These are phyloP conservation scores for Zygotorulaspora florentina DNA, from an alignment of 805 yeast species.

Conservation along the genomic window DNA sequence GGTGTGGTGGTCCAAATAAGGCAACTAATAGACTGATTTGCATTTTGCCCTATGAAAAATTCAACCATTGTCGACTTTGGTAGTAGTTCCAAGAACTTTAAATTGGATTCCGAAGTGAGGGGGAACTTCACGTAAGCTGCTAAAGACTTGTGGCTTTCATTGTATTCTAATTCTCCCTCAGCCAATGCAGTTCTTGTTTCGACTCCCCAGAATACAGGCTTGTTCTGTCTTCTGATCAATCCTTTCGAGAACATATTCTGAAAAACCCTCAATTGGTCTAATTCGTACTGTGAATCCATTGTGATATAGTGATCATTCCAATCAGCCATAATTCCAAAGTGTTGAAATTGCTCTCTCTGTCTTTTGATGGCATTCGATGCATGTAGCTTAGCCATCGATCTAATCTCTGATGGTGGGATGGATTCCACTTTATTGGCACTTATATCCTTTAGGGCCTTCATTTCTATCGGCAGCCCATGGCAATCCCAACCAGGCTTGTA, in stretches of 20 bases:
- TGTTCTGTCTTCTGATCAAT: constrained; percentile 74
- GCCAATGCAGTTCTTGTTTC: constrained; percentile 93
- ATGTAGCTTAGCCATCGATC: constrained; percentile 61
- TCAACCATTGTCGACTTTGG: constrained; percentile 4
- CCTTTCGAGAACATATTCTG: constrained; percentile 58
- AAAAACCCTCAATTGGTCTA: constrained; percentile 70
- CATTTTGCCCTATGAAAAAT: constrained; percentile 6
- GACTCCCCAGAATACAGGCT: constrained; percentile 97
- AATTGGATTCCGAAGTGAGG: constrained; percentile 30
- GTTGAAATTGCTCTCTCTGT: constrained; percentile 62
- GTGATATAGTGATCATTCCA: constrained; percentile 74
- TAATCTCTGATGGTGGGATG: constrained; percentile 45
- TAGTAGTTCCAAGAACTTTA: constrained; percentile 7
- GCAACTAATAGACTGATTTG: constrained; percentile 27
- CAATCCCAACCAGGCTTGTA: constrained; percentile 98
- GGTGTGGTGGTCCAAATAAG: constrained; percentile 98
- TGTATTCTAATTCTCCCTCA: constrained; percentile 92
- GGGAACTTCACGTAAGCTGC: constrained; percentile 72
- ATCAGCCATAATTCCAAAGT: constrained; percentile 79
- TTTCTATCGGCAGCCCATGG: constrained; percentile 95
- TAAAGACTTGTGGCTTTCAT: constrained; percentile 59
- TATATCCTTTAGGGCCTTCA: constrained; percentile 63
- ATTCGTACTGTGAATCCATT: constrained; percentile 64
- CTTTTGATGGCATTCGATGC: constrained; percentile 62
- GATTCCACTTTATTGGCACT: constrained; percentile 35